Conservation (phyloP, 139 green algal genomes). For the Bryopsis sp. region DNA sequence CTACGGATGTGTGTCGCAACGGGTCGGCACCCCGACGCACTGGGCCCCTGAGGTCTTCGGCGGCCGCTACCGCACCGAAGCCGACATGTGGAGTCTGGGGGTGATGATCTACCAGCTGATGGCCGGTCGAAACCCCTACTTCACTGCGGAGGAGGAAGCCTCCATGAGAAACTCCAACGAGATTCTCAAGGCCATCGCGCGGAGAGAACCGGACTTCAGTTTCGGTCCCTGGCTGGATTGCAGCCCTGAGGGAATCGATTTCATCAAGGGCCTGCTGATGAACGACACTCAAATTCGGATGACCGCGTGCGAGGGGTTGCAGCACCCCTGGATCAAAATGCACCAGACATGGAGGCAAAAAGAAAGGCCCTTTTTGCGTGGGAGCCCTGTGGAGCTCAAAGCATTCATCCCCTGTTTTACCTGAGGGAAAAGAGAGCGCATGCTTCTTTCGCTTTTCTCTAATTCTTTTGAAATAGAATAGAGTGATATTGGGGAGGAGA, state of each 20-base stretch:
- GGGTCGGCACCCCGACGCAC: slow-evolving; percentile 14
- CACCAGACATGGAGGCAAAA: background rate
- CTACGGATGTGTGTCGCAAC: slow-evolving; percentile 1
- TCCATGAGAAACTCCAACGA: background rate
- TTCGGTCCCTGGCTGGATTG: background rate
- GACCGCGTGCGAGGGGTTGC: background rate
- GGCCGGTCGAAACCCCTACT: slow-evolving; percentile 10
- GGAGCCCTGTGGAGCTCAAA: too few relatives aligned
- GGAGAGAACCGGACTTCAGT: slow-evolving; percentile 2
- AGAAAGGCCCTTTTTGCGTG: background rate
- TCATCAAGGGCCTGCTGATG: slow-evolving; percentile 13
- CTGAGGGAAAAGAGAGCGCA: too few relatives aligned
- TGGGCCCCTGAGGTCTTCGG: slow-evolving; percentile 20
- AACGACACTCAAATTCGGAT: background rate
- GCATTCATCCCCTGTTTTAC: too few relatives aligned
- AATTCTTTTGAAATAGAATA: too few relatives aligned
- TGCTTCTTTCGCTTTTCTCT: too few relatives aligned
- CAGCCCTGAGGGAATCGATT: slow-evolving; percentile 12
- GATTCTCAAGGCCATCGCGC: slow-evolving; percentile 14
- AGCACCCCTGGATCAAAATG: slow-evolving; percentile 6
- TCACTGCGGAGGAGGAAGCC: background rate
- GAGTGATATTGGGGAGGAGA: too few relatives aligned
- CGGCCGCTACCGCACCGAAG: slow-evolving; percentile 13
- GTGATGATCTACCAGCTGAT: slow-evolving; percentile 14
- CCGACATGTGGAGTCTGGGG: slow-evolving; percentile 19